Percentiles rank a stretch among this genome's conserved stretches.
phyloP scores from a whole-genome alignment of 2,329 filamentous ascomycete species.

The Hypoxylon rubiginosum region DNA sequence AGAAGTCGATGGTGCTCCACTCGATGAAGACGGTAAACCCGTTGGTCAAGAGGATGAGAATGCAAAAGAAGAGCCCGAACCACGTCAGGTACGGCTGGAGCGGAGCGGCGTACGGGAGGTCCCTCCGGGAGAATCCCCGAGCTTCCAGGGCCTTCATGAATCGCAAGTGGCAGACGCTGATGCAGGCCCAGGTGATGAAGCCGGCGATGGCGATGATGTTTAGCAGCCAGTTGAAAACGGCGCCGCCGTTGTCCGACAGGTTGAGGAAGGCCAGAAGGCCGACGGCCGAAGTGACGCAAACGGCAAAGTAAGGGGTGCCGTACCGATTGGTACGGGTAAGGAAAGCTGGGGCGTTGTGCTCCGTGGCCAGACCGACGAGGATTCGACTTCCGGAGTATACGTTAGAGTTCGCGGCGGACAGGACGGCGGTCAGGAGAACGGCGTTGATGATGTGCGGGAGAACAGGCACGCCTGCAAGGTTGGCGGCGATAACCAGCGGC shows the following conservation, averaged over 20 bases:
- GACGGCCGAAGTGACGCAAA: constrained; percentile 68
- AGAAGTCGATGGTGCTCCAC: constrained; percentile 73
- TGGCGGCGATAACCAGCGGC: constrained; percentile 72
- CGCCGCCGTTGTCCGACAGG: constrained; percentile 67
- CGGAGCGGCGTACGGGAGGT: constrained; percentile 72
- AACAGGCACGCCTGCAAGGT: constrained; percentile 72
- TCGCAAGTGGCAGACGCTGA: constrained; percentile 73
- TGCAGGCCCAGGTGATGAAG: constrained; percentile 78
- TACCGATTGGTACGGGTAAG: constrained; percentile 70
- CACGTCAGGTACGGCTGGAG: constrained; percentile 74
- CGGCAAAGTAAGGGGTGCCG: constrained; percentile 74
- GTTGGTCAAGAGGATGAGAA: constrained; percentile 74
- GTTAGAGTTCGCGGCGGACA: constrained; percentile 83
- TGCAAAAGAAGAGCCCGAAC: constrained; percentile 75
- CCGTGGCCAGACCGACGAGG: constrained; percentile 74
- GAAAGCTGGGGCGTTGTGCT: constrained; percentile 72
- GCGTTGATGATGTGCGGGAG: constrained; percentile 82
- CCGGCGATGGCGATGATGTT: constrained; percentile 78
- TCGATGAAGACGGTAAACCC: constrained; percentile 77
- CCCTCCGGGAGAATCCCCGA: constrained; percentile 68
- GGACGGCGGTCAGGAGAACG: constrained; percentile 81
- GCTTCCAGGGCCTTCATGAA: constrained; percentile 72
- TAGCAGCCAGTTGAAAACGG: constrained; percentile 80
- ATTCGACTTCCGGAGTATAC: constrained; percentile 80
- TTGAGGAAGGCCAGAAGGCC: constrained; percentile 78